Evolutionary conservation across 2,329 filamentous ascomycete species (phyloP).

Genomic region (Aspergillus unguis): DNA sequence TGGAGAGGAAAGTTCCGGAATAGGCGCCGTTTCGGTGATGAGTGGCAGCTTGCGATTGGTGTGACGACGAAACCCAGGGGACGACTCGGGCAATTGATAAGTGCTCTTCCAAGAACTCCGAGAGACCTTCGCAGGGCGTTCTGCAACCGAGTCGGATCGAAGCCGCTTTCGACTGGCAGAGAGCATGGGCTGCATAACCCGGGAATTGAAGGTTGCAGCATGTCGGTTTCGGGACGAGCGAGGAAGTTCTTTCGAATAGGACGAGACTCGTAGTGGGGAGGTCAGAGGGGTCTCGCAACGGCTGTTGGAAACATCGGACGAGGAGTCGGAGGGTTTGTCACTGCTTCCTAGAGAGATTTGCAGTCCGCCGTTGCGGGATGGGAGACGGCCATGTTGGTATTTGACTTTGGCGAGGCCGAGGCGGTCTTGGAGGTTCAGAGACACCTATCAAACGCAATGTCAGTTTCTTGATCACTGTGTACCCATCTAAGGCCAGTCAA

Average conservation of each 20-base stretch:
- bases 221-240: slow-evolving; percentile 48
- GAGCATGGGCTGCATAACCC: slow-evolving; percentile 42
- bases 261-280: slow-evolving; percentile 77
- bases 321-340: slow-evolving; percentile 81
- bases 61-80: slow-evolving; percentile 73
- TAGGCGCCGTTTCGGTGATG: slow-evolving; percentile 66
- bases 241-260: slow-evolving; percentile 79
- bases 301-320: slow-evolving; percentile 72
- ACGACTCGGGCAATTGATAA: slow-evolving; percentile 77
- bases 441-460: slow-evolving; percentile 64
- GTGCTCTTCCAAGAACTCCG: slow-evolving; percentile 71
- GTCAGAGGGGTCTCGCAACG: slow-evolving; percentile 55
- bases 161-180: slow-evolving; percentile 64
- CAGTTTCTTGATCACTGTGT: slow-evolving; percentile 1
- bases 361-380: slow-evolving; percentile 74
- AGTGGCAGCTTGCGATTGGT: slow-evolving; percentile 69
- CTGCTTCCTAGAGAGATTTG: slow-evolving; percentile 57
- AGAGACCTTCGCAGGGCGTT: slow-evolving; percentile 57
- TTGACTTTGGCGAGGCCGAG: slow-evolving; percentile 96
- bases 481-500: not conserved
- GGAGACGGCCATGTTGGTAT: slow-evolving; percentile 92
- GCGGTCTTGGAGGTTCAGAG: slow-evolving; percentile 85
- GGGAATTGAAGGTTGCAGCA: slow-evolving; percentile 44
- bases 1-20: slow-evolving; percentile 61
- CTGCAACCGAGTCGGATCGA: slow-evolving; percentile 59